phyloP scores from a whole-genome alignment of 257 asterid species.

The Forsythia viridissima region DNA sequence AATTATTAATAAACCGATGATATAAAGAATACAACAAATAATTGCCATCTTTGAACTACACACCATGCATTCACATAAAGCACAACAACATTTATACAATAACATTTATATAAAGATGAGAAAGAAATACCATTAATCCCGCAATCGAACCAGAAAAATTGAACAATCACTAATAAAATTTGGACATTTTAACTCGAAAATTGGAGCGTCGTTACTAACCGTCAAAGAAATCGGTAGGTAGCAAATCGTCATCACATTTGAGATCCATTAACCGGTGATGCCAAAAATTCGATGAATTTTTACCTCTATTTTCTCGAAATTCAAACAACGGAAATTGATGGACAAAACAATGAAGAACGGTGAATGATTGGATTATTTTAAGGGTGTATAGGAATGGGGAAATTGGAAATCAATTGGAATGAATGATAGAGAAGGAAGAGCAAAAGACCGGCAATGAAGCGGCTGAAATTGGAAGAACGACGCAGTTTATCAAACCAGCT shows the following conservation, averaged over 20 bases:
- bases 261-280: conserved; percentile 47
- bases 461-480: conserved; percentile 81
- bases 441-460: conserved; percentile 86
- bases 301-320: conserved; percentile 13
- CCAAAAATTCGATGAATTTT: conserved; percentile 2
- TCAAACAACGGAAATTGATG: conserved; percentile 16
- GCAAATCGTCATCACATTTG: conserved; percentile 44
- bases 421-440: conserved; percentile 88
- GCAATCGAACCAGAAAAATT: conserved; percentile 8
- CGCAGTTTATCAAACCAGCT: conserved; percentile 76
- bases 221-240: conserved; percentile 40
- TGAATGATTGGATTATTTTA: conserved; percentile 22
- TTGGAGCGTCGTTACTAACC: conserved; percentile 43
- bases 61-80: not conserved
- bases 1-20: not conserved
- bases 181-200: not conserved
- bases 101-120: not conserved
- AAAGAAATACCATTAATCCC: conserved; percentile 1
- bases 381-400: conserved; percentile 95
- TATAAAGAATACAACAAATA: not conserved
- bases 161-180: not conserved
- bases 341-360: conserved; percentile 7
- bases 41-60: not conserved
- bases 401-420: conserved; percentile 82
- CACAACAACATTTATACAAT: not conserved